A percentile compares a stretch with the other conserved stretches of the same genome.
These are phyloP conservation scores for Neurospora sp. DNA, from an alignment of 495 filamentous ascomycete genomes.

Conservation along the genomic window DNA sequence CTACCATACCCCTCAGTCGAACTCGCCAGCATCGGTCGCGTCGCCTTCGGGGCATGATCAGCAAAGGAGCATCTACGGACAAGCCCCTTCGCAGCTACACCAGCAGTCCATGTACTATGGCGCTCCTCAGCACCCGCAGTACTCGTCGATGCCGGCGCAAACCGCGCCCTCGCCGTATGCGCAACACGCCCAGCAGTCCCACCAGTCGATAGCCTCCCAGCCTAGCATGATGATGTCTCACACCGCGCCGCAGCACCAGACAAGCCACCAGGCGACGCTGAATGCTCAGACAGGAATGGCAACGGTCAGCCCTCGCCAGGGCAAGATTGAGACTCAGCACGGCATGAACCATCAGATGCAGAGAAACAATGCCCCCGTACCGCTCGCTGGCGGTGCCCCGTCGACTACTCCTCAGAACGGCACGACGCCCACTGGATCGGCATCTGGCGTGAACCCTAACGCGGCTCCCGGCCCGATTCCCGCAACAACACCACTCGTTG, in stretches of 20 bases:
- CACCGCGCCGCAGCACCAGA: constrained; percentile 39
- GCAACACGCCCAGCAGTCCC: constrained; percentile 60
- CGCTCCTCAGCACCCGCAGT: constrained; percentile 45
- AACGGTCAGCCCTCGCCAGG: constrained; percentile 50
- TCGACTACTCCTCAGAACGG: constrained; percentile 38
- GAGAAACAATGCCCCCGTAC: constrained; percentile 43
- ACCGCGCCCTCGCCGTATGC: constrained; percentile 65
- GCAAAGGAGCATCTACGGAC: constrained; percentile 74
- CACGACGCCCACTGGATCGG: constrained; percentile 35
- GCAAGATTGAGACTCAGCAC: constrained; percentile 49
- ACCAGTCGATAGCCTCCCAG: constrained; percentile 48
- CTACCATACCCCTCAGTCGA: constrained; percentile 92
- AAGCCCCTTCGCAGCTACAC: constrained; percentile 65
- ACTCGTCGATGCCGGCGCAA: constrained; percentile 57
- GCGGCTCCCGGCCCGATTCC: constrained; percentile 97
- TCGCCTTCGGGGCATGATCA: constrained; percentile 85
- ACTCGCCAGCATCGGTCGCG: constrained; percentile 90
- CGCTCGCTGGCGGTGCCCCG: constrained; percentile 30
- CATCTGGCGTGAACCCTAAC: constrained; percentile 62
- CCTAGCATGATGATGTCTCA: constrained; percentile 51
- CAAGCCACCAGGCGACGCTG: constrained; percentile 35
- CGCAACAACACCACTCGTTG: constrained; percentile 91
- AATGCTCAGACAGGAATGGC: constrained; percentile 39
- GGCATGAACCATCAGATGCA: constrained; percentile 44
- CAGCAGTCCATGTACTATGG: constrained; percentile 68